phyloP scores from a whole-genome alignment of 768 basidiomycete species.

The Mrakia gelida region DNA sequence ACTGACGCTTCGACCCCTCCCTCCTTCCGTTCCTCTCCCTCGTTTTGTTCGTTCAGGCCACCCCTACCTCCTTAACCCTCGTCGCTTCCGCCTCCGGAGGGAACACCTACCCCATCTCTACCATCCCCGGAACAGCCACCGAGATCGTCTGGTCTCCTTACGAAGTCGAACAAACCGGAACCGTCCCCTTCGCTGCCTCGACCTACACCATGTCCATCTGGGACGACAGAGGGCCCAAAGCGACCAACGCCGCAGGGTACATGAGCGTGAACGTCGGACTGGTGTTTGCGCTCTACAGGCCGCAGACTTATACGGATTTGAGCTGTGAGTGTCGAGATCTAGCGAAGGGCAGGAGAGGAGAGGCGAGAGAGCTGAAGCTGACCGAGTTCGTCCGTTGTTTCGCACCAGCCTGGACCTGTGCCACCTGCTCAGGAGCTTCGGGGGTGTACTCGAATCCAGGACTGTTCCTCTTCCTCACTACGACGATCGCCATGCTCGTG shows the following conservation, averaged over 20 bases:
- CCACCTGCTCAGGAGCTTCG: slow-evolving; percentile 26
- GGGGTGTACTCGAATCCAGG: slow-evolving; percentile 5
- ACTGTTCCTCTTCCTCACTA: slow-evolving; percentile 8
- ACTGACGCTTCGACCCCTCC: neutral
- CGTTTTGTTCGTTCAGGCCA: slow-evolving; percentile 42
- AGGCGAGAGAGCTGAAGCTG: neutral
- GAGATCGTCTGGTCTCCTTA: slow-evolving; percentile 69
- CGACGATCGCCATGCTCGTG: slow-evolving; percentile 19
- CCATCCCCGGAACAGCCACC: slow-evolving; percentile 67
- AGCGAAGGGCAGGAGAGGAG: neutral
- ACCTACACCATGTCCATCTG: slow-evolving; percentile 74
- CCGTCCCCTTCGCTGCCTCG: slow-evolving; percentile 66
- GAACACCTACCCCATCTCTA: slow-evolving; percentile 73
- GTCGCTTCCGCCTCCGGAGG: slow-evolving; percentile 75
- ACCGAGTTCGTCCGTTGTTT: neutral
- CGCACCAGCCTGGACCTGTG: slow-evolving; percentile 28
- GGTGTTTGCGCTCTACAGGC: slow-evolving; percentile 79
- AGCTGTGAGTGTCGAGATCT: slow-evolving; percentile 45
- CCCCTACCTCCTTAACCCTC: slow-evolving; percentile 71
- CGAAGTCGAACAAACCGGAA: slow-evolving; percentile 63
- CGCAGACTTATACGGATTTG: slow-evolving; percentile 64
- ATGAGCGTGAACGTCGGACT: slow-evolving; percentile 65
- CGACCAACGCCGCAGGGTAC: slow-evolving; percentile 58
- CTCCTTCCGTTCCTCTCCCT: neutral
- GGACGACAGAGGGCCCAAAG: slow-evolving; percentile 71